phyloP scores from a whole-genome alignment of 2,329 filamentous ascomycete species.

The Tolypocladium tropicale region DNA sequence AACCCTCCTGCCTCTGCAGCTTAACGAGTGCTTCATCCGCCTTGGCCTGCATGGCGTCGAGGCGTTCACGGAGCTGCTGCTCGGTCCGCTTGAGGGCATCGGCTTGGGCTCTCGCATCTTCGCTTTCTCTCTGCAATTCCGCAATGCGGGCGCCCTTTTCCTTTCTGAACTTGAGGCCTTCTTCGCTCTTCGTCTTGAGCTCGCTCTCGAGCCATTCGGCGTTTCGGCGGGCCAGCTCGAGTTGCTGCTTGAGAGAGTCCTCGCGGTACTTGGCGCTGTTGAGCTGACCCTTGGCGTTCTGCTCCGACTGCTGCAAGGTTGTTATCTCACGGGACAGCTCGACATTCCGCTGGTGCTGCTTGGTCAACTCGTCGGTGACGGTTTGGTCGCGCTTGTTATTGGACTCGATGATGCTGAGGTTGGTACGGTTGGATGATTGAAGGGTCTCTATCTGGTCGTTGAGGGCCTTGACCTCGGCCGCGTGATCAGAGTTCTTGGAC shows the following conservation, averaged over 20 bases:
- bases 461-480: constrained; percentile 65
- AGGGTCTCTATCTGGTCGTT: constrained; percentile 76
- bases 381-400: constrained; percentile 82
- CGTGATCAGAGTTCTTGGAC: constrained; percentile 62
- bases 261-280: constrained; percentile 83
- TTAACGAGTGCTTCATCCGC: constrained; percentile 74
- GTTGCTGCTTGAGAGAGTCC: constrained; percentile 80
- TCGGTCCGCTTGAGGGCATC: constrained; percentile 74
- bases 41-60: constrained; percentile 78
- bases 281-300: constrained; percentile 68
- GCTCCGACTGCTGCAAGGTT: constrained; percentile 70
- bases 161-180: constrained; percentile 83
- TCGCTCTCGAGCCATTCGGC: constrained; percentile 91
- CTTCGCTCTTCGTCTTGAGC: constrained; percentile 78
- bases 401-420: constrained; percentile 76
- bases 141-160: constrained; percentile 87
- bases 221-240: constrained; percentile 79
- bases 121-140: constrained; percentile 78
- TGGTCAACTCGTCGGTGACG: constrained; percentile 74
- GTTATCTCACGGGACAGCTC: constrained; percentile 76
- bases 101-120: constrained; percentile 69
- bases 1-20: constrained; percentile 78
- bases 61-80: constrained; percentile 65
- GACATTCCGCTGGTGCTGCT: constrained; percentile 80
- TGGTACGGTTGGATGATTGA: constrained; percentile 87